A percentile compares a stretch with the other conserved stretches of the same genome.
Conservation (phyloP, 306 rosid species). For the Comarum palustre region DNA sequence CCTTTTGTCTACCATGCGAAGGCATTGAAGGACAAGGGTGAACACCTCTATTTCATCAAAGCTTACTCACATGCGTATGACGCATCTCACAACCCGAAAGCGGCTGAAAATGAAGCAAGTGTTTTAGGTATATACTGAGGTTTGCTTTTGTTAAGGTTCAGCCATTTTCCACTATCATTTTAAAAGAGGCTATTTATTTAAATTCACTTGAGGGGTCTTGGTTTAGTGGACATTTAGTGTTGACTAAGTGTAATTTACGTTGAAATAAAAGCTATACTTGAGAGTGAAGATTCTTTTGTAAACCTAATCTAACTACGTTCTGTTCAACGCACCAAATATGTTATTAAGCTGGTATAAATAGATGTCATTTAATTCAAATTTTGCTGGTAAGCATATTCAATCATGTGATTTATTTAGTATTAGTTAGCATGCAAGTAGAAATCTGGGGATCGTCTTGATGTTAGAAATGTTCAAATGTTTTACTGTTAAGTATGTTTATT, state of each 20-base stretch:
- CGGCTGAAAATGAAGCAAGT: too few species aligned
- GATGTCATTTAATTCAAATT: background rate
- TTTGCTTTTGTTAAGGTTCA: background rate
- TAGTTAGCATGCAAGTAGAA: too few species aligned
- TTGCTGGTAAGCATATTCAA: background rate
- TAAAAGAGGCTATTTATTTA: constrained; percentile 6
- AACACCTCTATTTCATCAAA: too few species aligned
- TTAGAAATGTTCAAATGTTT: too few species aligned
- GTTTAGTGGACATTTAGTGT: background rate
- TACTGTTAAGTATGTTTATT: too few species aligned
- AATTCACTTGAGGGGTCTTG: background rate
- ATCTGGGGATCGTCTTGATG: too few species aligned
- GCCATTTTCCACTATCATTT: constrained; percentile 27
- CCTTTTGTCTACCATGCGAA: too few species aligned
- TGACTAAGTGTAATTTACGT: background rate
- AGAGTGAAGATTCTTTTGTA: background rate
- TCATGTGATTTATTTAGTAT: background rate
- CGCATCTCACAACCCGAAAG: too few species aligned
- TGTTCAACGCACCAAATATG: background rate
- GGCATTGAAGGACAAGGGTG: too few species aligned
- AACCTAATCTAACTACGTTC: background rate
- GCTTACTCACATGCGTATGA: too few species aligned
- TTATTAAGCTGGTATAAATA: background rate
- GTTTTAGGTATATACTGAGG: too few species aligned
- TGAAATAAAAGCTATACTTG: background rate